phyloP scores from a whole-genome alignment of 2,329 filamentous ascomycete genomes.

The Hymenoscyphus fructigenus region DNA sequence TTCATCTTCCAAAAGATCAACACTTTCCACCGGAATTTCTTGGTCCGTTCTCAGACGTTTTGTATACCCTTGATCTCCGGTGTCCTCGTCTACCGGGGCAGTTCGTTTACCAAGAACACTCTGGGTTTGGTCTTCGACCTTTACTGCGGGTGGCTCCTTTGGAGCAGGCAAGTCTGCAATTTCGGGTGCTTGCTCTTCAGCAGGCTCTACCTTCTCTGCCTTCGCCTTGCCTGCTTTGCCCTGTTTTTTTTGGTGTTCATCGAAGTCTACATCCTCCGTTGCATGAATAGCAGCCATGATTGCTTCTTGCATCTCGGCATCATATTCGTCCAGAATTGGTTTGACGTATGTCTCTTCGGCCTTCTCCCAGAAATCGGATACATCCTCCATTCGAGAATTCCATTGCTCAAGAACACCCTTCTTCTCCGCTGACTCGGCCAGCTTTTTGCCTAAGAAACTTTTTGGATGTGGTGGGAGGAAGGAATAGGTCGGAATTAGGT shows the following conservation, averaged over 20 bases:
- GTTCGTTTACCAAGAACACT: not conserved
- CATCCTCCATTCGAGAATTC: slow-evolving; percentile 69
- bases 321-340: slow-evolving; percentile 62
- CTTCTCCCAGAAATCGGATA: slow-evolving; percentile 77
- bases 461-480: slow-evolving; percentile 89
- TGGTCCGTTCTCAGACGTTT: not conserved
- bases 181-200: not conserved
- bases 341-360: slow-evolving; percentile 80
- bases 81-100: not conserved
- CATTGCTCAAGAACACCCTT: slow-evolving; percentile 70
- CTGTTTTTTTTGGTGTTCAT: slow-evolving; percentile 20
- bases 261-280: slow-evolving; percentile 26
- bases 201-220: not conserved
- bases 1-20: not conserved
- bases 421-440: slow-evolving; percentile 75
- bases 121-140: slow-evolving; percentile 6
- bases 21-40: not conserved
- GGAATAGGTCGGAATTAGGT: slow-evolving; percentile 89
- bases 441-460: slow-evolving; percentile 78
- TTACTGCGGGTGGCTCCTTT: not conserved
- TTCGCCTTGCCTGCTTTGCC: slow-evolving; percentile 18
- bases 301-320: slow-evolving; percentile 60
- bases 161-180: not conserved
- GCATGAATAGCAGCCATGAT: slow-evolving; percentile 62
- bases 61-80: not conserved